These are phyloP conservation scores for Geotrichum europaeum DNA, from an alignment of 1,139 yeast genomes.

Conservation along the genomic window DNA sequence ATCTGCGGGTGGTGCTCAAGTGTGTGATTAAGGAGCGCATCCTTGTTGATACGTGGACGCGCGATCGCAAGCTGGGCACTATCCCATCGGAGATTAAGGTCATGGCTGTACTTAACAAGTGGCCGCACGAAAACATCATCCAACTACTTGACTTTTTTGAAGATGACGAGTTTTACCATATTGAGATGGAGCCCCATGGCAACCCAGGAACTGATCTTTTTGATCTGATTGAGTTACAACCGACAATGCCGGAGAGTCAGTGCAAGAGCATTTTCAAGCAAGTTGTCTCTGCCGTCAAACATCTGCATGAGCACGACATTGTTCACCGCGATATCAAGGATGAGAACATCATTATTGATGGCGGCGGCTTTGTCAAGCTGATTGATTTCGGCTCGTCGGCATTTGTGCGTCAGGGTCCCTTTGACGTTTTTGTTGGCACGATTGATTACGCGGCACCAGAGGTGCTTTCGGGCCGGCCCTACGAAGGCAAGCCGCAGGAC, in stretches of 20 bases:
- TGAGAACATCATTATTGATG: constrained; percentile 83
- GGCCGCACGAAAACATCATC: constrained; percentile 83
- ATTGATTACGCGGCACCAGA: constrained; percentile 97
- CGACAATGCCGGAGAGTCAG: constrained; percentile 71
- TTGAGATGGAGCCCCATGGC: constrained; percentile 89
- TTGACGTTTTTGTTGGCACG: constrained; percentile 95
- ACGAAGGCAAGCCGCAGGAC: constrained; percentile 91
- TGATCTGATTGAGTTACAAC: constrained; percentile 80
- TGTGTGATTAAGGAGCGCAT: constrained; percentile 89
- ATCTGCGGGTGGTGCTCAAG: constrained; percentile 69
- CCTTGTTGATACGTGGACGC: constrained; percentile 93
- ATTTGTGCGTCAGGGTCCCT: constrained; percentile 82
- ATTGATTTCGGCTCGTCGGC: constrained; percentile 97
- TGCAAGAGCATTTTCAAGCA: constrained; percentile 74
- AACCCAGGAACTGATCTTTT: constrained; percentile 84
- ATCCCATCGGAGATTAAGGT: constrained; percentile 93
- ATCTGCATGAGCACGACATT: constrained; percentile 77
- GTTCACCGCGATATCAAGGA: constrained; percentile 95
- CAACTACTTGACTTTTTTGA: constrained; percentile 85
- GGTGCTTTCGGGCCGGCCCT: constrained; percentile 79
- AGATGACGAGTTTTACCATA: constrained; percentile 78
- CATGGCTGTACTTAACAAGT: constrained; percentile 61
- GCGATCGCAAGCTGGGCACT: constrained; percentile 85
- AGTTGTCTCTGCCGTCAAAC: constrained; percentile 68
- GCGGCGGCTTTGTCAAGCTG: constrained; percentile 49